Evolutionary conservation across 805 yeast species (phyloP).

Genomic region (Saturnispora diversa): DNA sequence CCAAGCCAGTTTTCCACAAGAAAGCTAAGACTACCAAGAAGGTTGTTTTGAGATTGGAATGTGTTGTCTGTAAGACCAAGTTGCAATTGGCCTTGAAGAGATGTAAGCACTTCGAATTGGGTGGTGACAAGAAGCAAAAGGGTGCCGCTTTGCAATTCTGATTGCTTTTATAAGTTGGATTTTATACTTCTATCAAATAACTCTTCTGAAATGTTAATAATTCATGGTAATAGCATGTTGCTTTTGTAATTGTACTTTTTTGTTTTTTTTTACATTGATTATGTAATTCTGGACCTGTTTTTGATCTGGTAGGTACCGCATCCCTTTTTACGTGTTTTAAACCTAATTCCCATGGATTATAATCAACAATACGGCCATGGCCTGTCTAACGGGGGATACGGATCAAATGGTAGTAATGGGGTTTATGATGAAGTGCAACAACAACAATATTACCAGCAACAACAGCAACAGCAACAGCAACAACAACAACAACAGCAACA

Average conservation of each 20-base stretch:
- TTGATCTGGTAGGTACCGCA: too few species aligned
- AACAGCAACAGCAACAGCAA: conserved; percentile 17
- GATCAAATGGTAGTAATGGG: too few species aligned
- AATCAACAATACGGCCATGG: too few species aligned
- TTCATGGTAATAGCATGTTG: too few species aligned
- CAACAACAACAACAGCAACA: conserved; percentile 17
- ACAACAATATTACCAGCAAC: too few species aligned
- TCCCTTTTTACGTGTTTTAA: too few species aligned
- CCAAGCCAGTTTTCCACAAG: conserved; percentile 99
- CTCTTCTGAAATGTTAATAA: too few species aligned
- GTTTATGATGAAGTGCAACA: too few species aligned
- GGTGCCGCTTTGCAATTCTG: conserved; percentile 99
- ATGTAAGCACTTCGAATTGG: conserved; percentile 99
- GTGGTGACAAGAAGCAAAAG: conserved; percentile 99
- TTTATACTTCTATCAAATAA: conserved; percentile 4
- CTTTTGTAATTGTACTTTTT: too few species aligned
- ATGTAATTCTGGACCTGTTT: too few species aligned
- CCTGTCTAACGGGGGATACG: too few species aligned
- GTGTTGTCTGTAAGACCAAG: conserved; percentile 98
- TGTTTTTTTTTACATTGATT: background rate
- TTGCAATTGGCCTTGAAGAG: conserved; percentile 96
- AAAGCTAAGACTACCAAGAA: conserved; percentile 99
- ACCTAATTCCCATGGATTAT: too few species aligned
- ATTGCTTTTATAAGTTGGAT: conserved; percentile 26
- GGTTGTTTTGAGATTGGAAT: conserved; percentile 98